These are phyloP conservation scores for Coffea eugenioides DNA, from an alignment of 257 asterid genomes.

Conservation along the genomic window DNA sequence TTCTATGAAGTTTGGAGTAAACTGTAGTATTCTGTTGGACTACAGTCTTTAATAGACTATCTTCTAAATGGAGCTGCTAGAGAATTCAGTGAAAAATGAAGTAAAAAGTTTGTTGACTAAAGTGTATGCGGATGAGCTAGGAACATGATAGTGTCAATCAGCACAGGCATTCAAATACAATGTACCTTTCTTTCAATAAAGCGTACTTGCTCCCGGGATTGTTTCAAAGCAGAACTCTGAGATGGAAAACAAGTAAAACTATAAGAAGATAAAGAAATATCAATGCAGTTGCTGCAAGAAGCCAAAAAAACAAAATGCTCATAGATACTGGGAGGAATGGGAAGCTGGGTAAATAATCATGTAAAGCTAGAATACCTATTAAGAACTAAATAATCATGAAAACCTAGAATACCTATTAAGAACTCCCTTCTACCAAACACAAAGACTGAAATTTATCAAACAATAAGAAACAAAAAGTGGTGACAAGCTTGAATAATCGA, in stretches of 20 bases:
- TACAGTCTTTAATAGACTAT: neutral
- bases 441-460: neutral
- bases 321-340: neutral
- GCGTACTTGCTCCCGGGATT: slow-evolving; percentile 75
- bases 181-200: slow-evolving; percentile 80
- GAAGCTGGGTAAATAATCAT: neutral
- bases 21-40: neutral
- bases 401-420: neutral
- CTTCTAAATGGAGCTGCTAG: neutral
- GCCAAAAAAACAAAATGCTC: neutral
- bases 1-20: neutral
- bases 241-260: slow-evolving; percentile 20
- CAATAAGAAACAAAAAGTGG: neutral
- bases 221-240: slow-evolving; percentile 80
- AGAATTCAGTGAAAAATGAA: neutral
- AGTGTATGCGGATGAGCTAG: neutral
- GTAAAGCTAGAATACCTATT: neutral
- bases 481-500: slow-evolving; percentile 11
- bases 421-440: neutral
- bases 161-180: slow-evolving; percentile 2
- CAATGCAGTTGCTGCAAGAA: neutral
- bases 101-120: neutral
- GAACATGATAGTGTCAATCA: neutral
- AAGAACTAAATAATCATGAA: neutral
- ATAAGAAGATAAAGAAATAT: slow-evolving; percentile 21